Conservation (phyloP, 257 asterid genomes). For the Jacaranda mimosifolia region DNA sequence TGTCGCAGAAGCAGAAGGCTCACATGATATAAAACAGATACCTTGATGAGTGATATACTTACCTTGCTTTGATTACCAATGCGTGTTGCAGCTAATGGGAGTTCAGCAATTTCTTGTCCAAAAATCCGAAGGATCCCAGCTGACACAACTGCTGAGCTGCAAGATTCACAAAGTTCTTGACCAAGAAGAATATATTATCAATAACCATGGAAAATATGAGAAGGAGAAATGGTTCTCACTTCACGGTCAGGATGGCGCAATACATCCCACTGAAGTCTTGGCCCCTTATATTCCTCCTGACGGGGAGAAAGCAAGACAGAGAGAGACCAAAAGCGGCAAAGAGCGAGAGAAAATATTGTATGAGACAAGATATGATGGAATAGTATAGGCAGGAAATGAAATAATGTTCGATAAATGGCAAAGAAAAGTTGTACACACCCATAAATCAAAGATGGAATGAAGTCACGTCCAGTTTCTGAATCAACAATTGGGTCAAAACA, state of each 20-base stretch:
- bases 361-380: constrained; percentile 17
- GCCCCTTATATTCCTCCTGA: constrained; percentile 95
- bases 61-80: constrained; percentile 85
- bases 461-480: constrained; percentile 94
- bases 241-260: constrained; percentile 89
- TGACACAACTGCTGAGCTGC: constrained; percentile 94
- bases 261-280: constrained; percentile 97
- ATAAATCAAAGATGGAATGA: constrained; percentile 95
- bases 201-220: constrained; percentile 9
- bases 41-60: constrained; percentile 31
- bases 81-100: constrained; percentile 95
- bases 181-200: constrained; percentile 29
- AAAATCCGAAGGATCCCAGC: constrained; percentile 92
- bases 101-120: constrained; percentile 93
- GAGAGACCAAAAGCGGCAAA: not conserved
- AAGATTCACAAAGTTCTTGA: constrained; percentile 40
- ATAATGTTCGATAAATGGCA: constrained; percentile 10
- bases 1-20: not conserved
- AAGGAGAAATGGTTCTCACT: constrained; percentile 54
- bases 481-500: constrained; percentile 94
- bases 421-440: constrained; percentile 64
- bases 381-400: constrained; percentile 28
- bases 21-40: too few relatives aligned
- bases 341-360: constrained; percentile 19
- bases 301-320: constrained; percentile 34